Percentiles rank a stretch among this genome's conserved stretches.
These are phyloP conservation scores for Thalassiosira sp. DNA, from an alignment of 352 stramenopile genomes.

Conservation along the genomic window DNA sequence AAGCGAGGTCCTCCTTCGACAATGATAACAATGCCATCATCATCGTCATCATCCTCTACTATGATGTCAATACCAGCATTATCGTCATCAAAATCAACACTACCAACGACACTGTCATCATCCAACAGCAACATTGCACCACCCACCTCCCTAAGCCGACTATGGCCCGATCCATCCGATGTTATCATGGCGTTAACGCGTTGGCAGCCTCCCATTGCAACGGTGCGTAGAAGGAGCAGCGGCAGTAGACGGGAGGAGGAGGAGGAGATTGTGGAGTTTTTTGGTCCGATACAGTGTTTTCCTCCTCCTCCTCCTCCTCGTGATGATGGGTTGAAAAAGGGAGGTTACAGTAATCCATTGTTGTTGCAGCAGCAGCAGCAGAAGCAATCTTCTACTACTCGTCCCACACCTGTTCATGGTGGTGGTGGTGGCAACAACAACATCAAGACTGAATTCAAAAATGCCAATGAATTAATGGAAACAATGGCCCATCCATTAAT, in stretches of 20 bases:
- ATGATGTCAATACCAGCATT: neutral
- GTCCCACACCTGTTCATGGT: too few relatives aligned
- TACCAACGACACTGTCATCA: too few relatives aligned
- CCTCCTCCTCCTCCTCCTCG: neutral
- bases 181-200: slow-evolving; percentile 50
- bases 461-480: slow-evolving; percentile 45
- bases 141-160: slow-evolving; percentile 40
- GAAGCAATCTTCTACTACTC: slow-evolving; percentile 4
- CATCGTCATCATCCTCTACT: slow-evolving; percentile 19
- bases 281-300: slow-evolving; percentile 24
- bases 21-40: neutral
- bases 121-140: slow-evolving; percentile 4
- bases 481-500: slow-evolving; percentile 31
- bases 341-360: slow-evolving; percentile 28
- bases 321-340: neutral
- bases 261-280: slow-evolving; percentile 40
- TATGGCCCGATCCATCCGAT: slow-evolving; percentile 58
- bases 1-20: slow-evolving; percentile 11
- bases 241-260: too few relatives aligned
- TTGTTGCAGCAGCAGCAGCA: too few relatives aligned
- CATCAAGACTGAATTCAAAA: slow-evolving; percentile 31
- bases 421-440: neutral
- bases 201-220: slow-evolving; percentile 39
- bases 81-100: slow-evolving; percentile 16
- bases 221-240: slow-evolving; percentile 7